Conservation (phyloP, 2,329 filamentous ascomycete genomes). For the Aspergillus felis region DNA sequence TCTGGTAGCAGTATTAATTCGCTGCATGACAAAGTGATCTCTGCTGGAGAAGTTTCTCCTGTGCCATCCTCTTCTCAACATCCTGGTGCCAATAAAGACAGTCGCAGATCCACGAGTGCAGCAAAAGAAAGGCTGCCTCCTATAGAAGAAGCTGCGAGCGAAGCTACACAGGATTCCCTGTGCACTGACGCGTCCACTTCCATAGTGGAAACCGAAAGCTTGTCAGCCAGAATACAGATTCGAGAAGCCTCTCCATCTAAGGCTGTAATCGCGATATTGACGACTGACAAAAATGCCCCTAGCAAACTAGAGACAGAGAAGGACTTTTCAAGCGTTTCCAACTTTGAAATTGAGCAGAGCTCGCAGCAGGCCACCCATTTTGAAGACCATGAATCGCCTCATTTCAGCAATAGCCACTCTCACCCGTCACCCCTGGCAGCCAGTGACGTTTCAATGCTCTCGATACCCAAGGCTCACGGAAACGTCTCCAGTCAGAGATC, state of each 20-base stretch:
- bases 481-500: constrained; percentile 10
- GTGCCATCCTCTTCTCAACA: background rate
- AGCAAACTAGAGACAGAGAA: background rate
- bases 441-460: background rate
- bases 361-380: background rate
- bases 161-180: background rate
- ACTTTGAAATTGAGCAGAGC: background rate
- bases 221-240: constrained; percentile 1
- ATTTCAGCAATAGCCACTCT: constrained; percentile 1
- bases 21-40: background rate
- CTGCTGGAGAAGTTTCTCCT: background rate
- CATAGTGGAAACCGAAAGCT: background rate
- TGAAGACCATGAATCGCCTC: background rate
- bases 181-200: background rate
- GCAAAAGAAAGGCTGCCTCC: constrained; percentile 8
- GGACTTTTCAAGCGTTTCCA: background rate
- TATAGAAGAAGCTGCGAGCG: constrained; percentile 6
- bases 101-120: background rate
- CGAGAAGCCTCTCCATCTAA: constrained; percentile 6
- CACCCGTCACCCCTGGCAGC: constrained; percentile 1
- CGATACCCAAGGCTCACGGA: constrained; percentile 14
- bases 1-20: background rate
- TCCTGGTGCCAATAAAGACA: background rate
- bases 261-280: constrained; percentile 8
- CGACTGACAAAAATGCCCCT: background rate